Conservation (phyloP, 1,284 basidiomycete species). For the Schizophyllum amplum region DNA sequence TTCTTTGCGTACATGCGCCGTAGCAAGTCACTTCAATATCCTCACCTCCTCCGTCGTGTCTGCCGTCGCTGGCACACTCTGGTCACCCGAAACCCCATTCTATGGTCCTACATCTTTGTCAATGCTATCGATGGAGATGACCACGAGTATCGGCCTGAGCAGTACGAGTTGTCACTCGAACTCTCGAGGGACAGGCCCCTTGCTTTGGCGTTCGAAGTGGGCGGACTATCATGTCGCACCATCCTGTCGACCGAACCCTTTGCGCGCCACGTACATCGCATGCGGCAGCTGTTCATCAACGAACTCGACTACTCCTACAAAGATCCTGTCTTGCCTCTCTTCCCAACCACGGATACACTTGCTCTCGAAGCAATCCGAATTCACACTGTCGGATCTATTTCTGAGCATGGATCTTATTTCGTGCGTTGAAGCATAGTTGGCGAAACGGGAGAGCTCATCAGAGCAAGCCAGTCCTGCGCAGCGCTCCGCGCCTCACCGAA, state of each 20-base stretch:
- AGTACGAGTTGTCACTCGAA: neutral
- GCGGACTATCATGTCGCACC: neutral
- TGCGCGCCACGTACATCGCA: neutral
- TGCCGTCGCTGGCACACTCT: neutral
- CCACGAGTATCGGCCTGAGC: neutral
- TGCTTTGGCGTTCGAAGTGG: neutral
- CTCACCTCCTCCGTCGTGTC: neutral
- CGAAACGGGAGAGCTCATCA: neutral
- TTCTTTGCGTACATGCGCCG: neutral
- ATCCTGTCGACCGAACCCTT: neutral
- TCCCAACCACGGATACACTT: neutral
- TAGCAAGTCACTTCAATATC: neutral
- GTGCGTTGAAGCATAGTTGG: too few relatives aligned
- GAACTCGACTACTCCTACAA: neutral
- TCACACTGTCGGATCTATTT: neutral
- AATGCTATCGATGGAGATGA: neutral
- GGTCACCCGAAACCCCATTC: neutral
- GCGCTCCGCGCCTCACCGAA: neutral
- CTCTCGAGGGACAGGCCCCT: neutral
- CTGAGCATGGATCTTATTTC: too few relatives aligned
- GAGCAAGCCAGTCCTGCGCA: neutral
- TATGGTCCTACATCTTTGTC: neutral
- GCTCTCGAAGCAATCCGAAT: neutral
- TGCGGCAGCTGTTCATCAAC: neutral
- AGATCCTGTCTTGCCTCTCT: neutral